phyloP scores from a whole-genome alignment of 139 green algal species.

The Haematococcus sp. region DNA sequence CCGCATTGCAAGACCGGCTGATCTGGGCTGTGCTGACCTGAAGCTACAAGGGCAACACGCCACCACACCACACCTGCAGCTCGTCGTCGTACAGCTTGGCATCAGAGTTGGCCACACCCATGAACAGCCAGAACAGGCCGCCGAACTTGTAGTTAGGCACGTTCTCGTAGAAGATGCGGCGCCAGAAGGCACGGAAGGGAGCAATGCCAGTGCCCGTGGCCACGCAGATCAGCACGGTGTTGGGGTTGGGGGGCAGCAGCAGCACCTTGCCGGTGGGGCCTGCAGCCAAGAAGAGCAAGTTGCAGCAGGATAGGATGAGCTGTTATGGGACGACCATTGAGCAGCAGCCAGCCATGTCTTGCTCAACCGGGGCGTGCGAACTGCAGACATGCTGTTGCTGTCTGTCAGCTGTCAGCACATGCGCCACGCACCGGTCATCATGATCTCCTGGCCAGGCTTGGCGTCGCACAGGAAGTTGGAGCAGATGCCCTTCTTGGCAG shows the following conservation, averaged over 20 bases:
- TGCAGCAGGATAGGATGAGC: too few relatives aligned
- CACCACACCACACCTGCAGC: constrained; percentile 65
- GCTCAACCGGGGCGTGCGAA: too few relatives aligned
- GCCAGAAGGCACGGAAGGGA: constrained; percentile 95
- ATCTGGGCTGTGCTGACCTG: too few relatives aligned
- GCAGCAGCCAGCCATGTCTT: background rate
- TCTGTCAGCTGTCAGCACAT: too few relatives aligned
- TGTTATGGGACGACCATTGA: constrained; percentile 6
- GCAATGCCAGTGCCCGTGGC: constrained; percentile 98
- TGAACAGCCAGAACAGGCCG: constrained; percentile 98
- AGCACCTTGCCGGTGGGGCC: constrained; percentile 97
- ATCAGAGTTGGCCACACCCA: constrained; percentile 97
- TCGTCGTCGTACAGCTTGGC: constrained; percentile 97
- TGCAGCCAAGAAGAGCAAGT: constrained; percentile 33
- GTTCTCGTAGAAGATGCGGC: constrained; percentile 93
- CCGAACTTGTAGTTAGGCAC: constrained; percentile 92
- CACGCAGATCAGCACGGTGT: constrained; percentile 94
- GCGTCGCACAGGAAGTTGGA: constrained; percentile 99
- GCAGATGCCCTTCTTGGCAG: constrained; percentile 98
- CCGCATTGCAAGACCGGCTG: too few relatives aligned
- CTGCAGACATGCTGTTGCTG: too few relatives aligned
- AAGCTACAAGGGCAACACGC: too few relatives aligned
- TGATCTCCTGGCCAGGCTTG: constrained; percentile 86
- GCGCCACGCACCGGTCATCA: constrained; percentile 81
- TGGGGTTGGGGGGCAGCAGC: constrained; percentile 87